Percentiles rank a stretch among this genome's conserved stretches.
phyloP scores from a whole-genome alignment of 148 eudicot genomes.

The Vaccinium myrtillus region DNA sequence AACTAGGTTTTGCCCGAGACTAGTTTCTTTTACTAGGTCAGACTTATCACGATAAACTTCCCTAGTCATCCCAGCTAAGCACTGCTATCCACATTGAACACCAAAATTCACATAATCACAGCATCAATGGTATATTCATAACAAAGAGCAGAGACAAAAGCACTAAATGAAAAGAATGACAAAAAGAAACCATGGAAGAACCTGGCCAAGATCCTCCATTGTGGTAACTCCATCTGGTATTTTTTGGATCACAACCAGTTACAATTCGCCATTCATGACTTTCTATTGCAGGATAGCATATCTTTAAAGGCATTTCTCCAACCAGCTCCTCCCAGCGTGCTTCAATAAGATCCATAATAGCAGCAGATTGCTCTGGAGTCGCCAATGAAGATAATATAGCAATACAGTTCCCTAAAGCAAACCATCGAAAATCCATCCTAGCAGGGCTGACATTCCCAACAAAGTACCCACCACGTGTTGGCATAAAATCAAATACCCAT shows the following conservation, averaged over 20 bases:
- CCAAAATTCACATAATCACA: neutral
- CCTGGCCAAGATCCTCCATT: slow-evolving; percentile 99
- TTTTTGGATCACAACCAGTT: slow-evolving; percentile 98
- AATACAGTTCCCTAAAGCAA: slow-evolving; percentile 89
- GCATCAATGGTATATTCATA: neutral
- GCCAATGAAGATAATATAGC: slow-evolving; percentile 92
- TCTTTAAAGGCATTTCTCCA: slow-evolving; percentile 94
- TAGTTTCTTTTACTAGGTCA: neutral
- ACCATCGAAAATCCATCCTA: slow-evolving; percentile 97
- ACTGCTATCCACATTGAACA: neutral
- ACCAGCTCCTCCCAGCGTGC: slow-evolving; percentile 95
- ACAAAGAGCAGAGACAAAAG: neutral
- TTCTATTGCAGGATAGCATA: slow-evolving; percentile 87
- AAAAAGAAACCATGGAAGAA: slow-evolving; percentile 28
- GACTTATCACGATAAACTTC: neutral
- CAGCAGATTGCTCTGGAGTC: slow-evolving; percentile 92
- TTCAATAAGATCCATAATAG: slow-evolving; percentile 96
- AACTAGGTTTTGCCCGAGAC: neutral
- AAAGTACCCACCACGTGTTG: slow-evolving; percentile 90
- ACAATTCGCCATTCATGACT: slow-evolving; percentile 95
- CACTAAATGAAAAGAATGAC: slow-evolving; percentile 6
- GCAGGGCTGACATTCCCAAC: slow-evolving; percentile 97
- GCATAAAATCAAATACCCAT: slow-evolving; percentile 97
- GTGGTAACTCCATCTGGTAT: slow-evolving; percentile 98
- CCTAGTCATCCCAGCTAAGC: neutral